Evolutionary conservation across 1,284 basidiomycete species (phyloP).

Genomic region (Leccinum solheimii): DNA sequence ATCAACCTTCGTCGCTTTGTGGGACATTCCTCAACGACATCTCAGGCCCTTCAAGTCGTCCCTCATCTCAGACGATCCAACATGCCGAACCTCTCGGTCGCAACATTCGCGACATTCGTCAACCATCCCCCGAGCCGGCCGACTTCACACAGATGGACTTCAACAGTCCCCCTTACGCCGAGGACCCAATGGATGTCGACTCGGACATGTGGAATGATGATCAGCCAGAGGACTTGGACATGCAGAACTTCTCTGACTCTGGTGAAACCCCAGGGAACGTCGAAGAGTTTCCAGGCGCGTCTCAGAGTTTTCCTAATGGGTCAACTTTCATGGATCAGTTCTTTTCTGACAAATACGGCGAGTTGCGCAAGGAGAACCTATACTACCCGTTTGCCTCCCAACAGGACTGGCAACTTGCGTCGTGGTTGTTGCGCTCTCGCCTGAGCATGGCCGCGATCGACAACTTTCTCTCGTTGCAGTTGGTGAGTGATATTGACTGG

Average conservation of each 20-base stretch:
- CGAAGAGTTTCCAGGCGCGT: background rate
- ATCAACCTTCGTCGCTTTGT: constrained; percentile 1
- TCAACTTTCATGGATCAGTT: constrained; percentile 6
- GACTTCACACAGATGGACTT: background rate
- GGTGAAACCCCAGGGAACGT: background rate
- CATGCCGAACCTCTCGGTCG: background rate
- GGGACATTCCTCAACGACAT: background rate
- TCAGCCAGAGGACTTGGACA: background rate
- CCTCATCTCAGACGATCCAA: background rate
- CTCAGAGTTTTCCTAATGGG: background rate
- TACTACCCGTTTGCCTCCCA: no score
- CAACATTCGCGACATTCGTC: background rate
- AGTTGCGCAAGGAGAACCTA: no score
- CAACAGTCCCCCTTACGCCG: background rate
- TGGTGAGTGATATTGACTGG: background rate
- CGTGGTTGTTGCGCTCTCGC: no score
- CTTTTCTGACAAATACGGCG: no score
- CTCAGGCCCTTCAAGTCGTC: background rate
- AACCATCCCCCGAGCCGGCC: background rate
- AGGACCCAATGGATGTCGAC: background rate
- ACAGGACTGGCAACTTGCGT: no score
- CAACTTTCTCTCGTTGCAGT: background rate
- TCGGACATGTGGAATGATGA: background rate
- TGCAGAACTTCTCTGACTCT: background rate
- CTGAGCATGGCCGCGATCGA: background rate